These are phyloP conservation scores for Raphidocelis subcapitata DNA, from an alignment of 139 green algal genomes.

Conservation along the genomic window DNA sequence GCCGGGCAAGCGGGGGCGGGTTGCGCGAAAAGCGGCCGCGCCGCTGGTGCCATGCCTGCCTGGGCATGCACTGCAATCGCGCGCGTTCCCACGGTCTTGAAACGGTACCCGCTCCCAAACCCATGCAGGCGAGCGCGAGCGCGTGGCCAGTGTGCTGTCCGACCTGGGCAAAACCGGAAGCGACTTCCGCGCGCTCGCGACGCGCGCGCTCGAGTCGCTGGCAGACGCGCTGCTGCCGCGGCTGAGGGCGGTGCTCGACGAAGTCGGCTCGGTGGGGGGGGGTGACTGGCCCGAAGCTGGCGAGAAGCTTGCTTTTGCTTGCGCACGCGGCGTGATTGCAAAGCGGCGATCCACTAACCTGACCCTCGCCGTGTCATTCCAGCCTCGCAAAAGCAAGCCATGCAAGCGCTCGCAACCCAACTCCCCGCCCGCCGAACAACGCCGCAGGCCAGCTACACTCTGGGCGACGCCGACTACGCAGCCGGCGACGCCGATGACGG, in stretches of 20 bases:
- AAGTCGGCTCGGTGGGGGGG: constrained; percentile 46
- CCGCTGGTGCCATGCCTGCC: too few relatives aligned
- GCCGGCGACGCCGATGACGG: constrained; percentile 56
- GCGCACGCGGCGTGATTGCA: not conserved
- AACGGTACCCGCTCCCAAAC: too few relatives aligned
- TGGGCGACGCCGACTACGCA: constrained; percentile 77
- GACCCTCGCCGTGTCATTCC: too few relatives aligned
- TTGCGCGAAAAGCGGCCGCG: too few relatives aligned
- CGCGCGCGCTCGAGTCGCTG: constrained; percentile 68
- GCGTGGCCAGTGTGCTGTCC: constrained; percentile 48
- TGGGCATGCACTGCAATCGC: too few relatives aligned
- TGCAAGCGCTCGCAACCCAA: too few relatives aligned
- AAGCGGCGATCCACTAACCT: too few relatives aligned
- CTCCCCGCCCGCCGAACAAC: too few relatives aligned
- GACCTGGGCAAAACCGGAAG: constrained; percentile 81
- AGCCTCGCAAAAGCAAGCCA: too few relatives aligned
- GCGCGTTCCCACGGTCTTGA: too few relatives aligned
- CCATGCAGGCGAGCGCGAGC: too few relatives aligned
- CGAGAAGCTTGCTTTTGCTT: not conserved
- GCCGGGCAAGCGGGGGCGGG: too few relatives aligned
- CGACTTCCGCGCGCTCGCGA: constrained; percentile 62
- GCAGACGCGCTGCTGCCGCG: constrained; percentile 64
- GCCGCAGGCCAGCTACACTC: constrained; percentile 72
- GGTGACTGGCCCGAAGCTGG: not conserved
- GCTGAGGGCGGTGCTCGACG: constrained; percentile 74